Evolutionary conservation across 2,329 filamentous ascomycete genomes (phyloP), one percentile per base, ranked within the genome.

Genomic region (Talaromyces sp.): DNA sequence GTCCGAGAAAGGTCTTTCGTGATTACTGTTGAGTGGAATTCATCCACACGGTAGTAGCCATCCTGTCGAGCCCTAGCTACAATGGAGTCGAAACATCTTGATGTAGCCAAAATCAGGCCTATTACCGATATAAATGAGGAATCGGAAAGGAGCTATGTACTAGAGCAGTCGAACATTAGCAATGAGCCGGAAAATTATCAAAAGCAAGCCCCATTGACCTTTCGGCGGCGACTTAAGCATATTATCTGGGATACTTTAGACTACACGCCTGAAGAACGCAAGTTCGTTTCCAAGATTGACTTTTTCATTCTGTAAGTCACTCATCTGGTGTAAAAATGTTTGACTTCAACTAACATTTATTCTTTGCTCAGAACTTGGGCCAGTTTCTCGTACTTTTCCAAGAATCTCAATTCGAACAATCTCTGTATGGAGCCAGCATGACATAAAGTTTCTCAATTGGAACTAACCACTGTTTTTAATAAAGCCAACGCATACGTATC

Each of bases 401-500:
- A 65, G 63, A 65, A 65, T 22, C 47, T 65, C 22, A 65, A 65
- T 35, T 62, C 49, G 13, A 65, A 56, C 49, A 65, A 65, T 17
- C 27, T 62, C 25, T 37, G 63, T 65, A 65, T 33, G 49, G 8
- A 19, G 8, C 15, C 17, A 11, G 33, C 17, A 19, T 33, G 27
- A n/a, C 8, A 4, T 52, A 2, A 11, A 19, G 17, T n/a, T 19
- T 3, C 15, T 33, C 11, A 9, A n/a, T 5, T 52, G 2, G 19
- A n/a, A 9, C 27, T 33, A 3, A 59, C 37, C 9, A 3, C 10
- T 19, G 2, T 8, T 8, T 10, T 3, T 58, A 63, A 52, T 43
- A 50, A 63, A 63, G 62, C 54, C 43, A 63, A 63, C 69, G 83
- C 83, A 3, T 85, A 76, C 64, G 74, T 77, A n/a, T 74, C 73